phyloP scores from a whole-genome alignment of 352 stramenopile genomes.

The Pythium grandisporangium region DNA sequence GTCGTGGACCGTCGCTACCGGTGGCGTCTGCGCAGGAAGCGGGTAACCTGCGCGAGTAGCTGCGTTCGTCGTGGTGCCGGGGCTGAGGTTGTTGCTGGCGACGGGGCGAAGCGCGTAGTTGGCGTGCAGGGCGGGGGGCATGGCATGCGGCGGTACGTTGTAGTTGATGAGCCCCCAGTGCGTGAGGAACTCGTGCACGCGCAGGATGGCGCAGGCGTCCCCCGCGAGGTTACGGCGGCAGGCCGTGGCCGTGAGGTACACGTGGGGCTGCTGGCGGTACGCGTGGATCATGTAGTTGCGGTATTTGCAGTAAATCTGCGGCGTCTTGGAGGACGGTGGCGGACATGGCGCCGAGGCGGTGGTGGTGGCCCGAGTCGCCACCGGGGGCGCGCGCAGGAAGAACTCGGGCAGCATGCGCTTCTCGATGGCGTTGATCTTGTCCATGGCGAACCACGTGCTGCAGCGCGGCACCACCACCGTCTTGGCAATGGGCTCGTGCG shows the following conservation, averaged over 20 bases:
- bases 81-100: not conserved
- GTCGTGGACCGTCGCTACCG: conserved; percentile 3
- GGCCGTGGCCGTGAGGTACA: conserved; percentile 77
- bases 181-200: conserved; percentile 79
- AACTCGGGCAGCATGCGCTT: conserved; percentile 82
- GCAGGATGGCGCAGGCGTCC: conserved; percentile 74
- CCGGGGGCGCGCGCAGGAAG: conserved; percentile 27
- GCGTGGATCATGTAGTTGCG: conserved; percentile 83
- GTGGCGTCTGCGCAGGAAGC: conserved; percentile 17
- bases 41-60: not conserved
- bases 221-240: conserved; percentile 74
- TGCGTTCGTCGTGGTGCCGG: not conserved
- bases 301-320: conserved; percentile 76
- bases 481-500: conserved; percentile 13
- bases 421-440: conserved; percentile 70
- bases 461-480: conserved; percentile 54
- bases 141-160: conserved; percentile 63
- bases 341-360: too few relatives aligned
- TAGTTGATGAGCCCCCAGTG: conserved; percentile 86
- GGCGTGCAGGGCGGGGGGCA: conserved; percentile 37
- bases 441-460: conserved; percentile 71
- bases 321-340: conserved; percentile 37
- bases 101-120: conserved; percentile 46
- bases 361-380: conserved; percentile 6
- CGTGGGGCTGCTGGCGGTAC: conserved; percentile 66